Evolutionary conservation across 176 grass and related monocot genomes (phyloP), one percentile per base, ranked within the genome.

Genomic region (Rhipidocladum racemiflorum): DNA sequence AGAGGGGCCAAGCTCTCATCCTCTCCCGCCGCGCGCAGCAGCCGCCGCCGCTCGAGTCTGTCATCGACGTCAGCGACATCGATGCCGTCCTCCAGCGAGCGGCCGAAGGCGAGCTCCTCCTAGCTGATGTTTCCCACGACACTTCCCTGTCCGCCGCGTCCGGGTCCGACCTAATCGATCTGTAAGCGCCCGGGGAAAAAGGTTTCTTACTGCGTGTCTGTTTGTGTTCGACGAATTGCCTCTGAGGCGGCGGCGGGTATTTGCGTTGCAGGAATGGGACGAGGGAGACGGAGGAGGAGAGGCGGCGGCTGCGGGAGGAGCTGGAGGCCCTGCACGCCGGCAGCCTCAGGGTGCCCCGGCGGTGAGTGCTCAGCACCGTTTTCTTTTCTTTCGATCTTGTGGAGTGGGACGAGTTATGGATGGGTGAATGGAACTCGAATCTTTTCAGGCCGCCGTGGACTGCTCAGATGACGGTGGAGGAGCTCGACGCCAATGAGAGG

Each of bases 11-110:
- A 18, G 87, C 77, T 24, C 62, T 89, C 25, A 44, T 74, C 18
- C 74, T 80, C 78, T 76, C 77, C 36, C 79, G 81, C 55, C 87
- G 87, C 82, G 82, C 50, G 74, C 84, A 60, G 35, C 87, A 68
- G 67, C 70, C 64, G 35, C 84, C 88, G 74, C 76, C 84, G 28
- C 89, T 94, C 44, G 87, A 94, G 76, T 94, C 87, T 30, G 82
- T 89, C 81, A 94, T 81, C 56, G 89, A 94, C 39, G 79, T 94
- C 87, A 82, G 88, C 85, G 89, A 94, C 79, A 91, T 94, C 53
- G 87, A 94, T 51, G 85, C 84, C 71, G 79, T 94, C 45, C 61
- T 91, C 18, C 81, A 90, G 72, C 81, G 84, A 3, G 81, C 74
- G 4, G 84, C 86, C 18, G 87, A 90, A 78, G 81, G 40, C 15